Evolutionary conservation across 2,329 filamentous ascomycete genomes (phyloP), one percentile per base, ranked within the genome.

Genomic region (Cordyceps javanica): DNA sequence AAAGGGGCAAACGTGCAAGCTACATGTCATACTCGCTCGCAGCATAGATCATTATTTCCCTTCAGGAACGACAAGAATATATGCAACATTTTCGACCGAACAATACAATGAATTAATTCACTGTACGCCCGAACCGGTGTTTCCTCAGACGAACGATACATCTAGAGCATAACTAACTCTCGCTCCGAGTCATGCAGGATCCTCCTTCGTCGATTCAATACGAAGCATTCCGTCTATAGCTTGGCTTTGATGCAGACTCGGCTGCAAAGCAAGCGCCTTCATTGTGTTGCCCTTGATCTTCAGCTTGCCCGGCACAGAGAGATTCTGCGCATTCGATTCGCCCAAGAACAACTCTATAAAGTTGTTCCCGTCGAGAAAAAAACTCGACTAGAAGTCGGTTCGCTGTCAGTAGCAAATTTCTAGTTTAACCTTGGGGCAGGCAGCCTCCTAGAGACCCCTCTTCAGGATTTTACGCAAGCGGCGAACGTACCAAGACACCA

Each of bases 241-340:
- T 92, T 92, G 64, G 88, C 82, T 79, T 88, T 87, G 64, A 77
- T 89, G 89, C 61, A 93, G 76, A 65, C 96, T 87, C 16, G 89
- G 88, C 75, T 95, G 89, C 75, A 94, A 83, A 82, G 91, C 93
- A 48, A 90, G 95, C 30, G 91, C 88, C 82, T 94, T 95, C 91
- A 96, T 96, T 55, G 96, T 83, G 72, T 96, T 90, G 56, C 91
- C 91, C 83, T 90, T 93, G 69, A 96, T 83, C 87, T 96, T 96
- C 68, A 96, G 80, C 80, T 94, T 95, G 65, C 91, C 91, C 25
- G 82, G 82, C 90, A 96, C 96, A 75, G 96, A 95, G 61, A 96
- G 75, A 67, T 86, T 85, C 79, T 96, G 91, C 55, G 91, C 90
- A 70, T 94, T 94, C 65, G 88, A 89, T 78, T 93, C 90, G 69